Evolutionary conservation across 2,329 filamentous ascomycete species (phyloP), one percentile per base, ranked within the genome.

Genomic region (Cordyceps cateniannulata): DNA sequence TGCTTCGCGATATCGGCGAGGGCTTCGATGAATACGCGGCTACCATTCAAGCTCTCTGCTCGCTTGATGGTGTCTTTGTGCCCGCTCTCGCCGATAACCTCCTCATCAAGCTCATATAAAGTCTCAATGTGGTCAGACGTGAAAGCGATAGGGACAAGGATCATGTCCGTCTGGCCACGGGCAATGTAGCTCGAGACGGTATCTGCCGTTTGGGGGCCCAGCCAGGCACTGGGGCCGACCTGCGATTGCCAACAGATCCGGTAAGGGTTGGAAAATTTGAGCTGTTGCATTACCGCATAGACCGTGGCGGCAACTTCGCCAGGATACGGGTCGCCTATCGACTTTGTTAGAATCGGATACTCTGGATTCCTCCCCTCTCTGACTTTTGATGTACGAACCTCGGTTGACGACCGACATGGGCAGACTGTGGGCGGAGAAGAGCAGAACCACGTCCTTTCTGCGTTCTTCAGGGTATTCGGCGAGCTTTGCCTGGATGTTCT

Each of bases 61-160:
- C 95, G 85, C 80, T 96, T 96, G 64, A 99, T 86, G 0, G 86
- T 88, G 35, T 93, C 91, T 0, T 84, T 77, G 69, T 90, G 85
- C 16, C 89, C 86, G 1, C 84, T 91, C 74, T 96, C 93, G 62
- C 91, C 89, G 69, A 99, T 98, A 44, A 99, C 91, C 75, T 99
- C 95, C 68, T 91, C 82, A 72, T 99, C 95, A 57, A 99, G 79
- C 74, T 99, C 95, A 72, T 88, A 98, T 1, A 99, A 80, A 0
- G 95, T 99, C 77, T 99, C 95, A 66, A 99, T 99, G 72, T 99
- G 95, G 69, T 99, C 95, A n/a, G 91, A 96, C 0, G 95, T 99
- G 72, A 99, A 99, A 6, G 95, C 95, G 65, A 99, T 96, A 0
- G 95, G 95, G 60, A 99, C 91, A 7, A 99, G 81, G 1, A 97